These are phyloP conservation scores for Saccharomyces hybrid DNA, from an alignment of 1,139 yeast species.

Conservation along the genomic window DNA sequence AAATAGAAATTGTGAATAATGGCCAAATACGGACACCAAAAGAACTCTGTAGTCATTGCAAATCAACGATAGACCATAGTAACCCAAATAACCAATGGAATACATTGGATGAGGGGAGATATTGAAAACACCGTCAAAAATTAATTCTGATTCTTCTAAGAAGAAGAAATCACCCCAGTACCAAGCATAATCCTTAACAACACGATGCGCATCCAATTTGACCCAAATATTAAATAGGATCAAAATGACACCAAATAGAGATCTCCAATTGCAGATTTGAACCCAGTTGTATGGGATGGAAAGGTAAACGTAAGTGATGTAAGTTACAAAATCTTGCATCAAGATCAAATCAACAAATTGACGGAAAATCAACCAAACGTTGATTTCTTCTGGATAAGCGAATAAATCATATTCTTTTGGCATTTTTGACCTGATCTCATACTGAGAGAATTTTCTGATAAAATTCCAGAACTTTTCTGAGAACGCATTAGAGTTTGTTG, in stretches of 20 bases:
- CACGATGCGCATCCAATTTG: conserved; percentile 80
- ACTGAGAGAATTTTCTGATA: conserved; percentile 40
- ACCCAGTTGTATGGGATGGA: conserved; percentile 37
- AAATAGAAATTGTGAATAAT: conserved; percentile 70
- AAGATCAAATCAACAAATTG: conserved; percentile 74
- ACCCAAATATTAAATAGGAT: conserved; percentile 78
- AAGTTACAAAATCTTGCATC: conserved; percentile 80
- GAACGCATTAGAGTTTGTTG: neutral
- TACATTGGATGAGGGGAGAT: conserved; percentile 94
- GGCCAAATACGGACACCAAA: conserved; percentile 67
- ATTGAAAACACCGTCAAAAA: conserved; percentile 86
- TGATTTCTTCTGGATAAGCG: conserved; percentile 62
- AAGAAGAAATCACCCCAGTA: conserved; percentile 93
- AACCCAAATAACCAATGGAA: conserved; percentile 83
- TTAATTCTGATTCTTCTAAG: conserved; percentile 67
- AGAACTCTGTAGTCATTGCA: conserved; percentile 70
- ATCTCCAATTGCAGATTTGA: conserved; percentile 19
- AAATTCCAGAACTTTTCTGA: conserved; percentile 14
- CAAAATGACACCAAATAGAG: conserved; percentile 42
- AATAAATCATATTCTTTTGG: conserved; percentile 44
- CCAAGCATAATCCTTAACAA: conserved; percentile 89
- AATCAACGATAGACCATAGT: conserved; percentile 75
- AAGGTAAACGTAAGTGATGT: conserved; percentile 59
- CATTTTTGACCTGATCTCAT: conserved; percentile 55
- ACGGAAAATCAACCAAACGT: conserved; percentile 76